Conservation (phyloP, 2,329 filamentous ascomycete species). For the Alternaria ethzedia region DNA sequence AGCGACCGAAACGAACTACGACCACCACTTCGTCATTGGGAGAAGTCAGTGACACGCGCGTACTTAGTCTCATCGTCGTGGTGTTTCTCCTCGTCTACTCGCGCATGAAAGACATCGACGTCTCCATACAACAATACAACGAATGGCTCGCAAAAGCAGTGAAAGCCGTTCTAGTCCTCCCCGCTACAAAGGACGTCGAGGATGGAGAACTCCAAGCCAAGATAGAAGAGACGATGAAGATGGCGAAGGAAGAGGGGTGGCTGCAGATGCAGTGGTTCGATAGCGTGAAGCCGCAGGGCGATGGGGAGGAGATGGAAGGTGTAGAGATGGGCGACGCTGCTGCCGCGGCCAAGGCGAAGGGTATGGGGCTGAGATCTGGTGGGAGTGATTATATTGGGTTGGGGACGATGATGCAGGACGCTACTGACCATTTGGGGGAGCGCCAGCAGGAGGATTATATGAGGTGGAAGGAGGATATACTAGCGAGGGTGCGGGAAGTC, state of each 20-base stretch:
- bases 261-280: constrained; percentile 63
- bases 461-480: constrained; percentile 68
- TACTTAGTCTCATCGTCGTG: constrained; percentile 61
- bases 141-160: constrained; percentile 54
- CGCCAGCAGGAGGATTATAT: constrained; percentile 66
- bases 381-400: constrained; percentile 55
- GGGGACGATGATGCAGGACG: constrained; percentile 76
- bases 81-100: constrained; percentile 67
- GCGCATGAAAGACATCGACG: constrained; percentile 46
- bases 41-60: constrained; percentile 26
- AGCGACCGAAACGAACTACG: constrained; percentile 54
- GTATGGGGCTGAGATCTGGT: constrained; percentile 52
- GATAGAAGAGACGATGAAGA: constrained; percentile 41
- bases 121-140: constrained; percentile 39
- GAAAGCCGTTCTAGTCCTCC: constrained; percentile 57
- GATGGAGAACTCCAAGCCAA: constrained; percentile 52
- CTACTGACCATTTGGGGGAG: constrained; percentile 74
- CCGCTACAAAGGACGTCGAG: constrained; percentile 56
- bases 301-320: constrained; percentile 36
- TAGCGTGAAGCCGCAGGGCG: constrained; percentile 54
- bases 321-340: constrained; percentile 30
- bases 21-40: constrained; percentile 7
- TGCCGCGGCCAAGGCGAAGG: constrained; percentile 35
- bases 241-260: constrained; percentile 48
- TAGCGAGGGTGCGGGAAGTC: constrained; percentile 62